Percentiles rank a stretch among this genome's conserved stretches.
phyloP scores from a whole-genome alignment of 2,329 filamentous ascomycete species.

The Trematosphaeria pertusa region DNA sequence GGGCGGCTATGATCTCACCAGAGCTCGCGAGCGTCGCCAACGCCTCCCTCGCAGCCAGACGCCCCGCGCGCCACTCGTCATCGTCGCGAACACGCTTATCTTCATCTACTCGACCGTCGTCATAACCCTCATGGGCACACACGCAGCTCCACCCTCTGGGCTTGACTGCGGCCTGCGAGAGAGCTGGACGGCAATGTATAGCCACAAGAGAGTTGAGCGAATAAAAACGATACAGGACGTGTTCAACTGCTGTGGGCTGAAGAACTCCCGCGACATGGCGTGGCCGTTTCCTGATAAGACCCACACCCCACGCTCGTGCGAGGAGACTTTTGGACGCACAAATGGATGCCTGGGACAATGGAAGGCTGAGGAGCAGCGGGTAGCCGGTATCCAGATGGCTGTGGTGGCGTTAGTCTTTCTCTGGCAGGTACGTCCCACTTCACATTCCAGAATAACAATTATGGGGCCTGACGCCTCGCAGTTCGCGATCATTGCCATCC shows the following conservation, averaged over 20 bases:
- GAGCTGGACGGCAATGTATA: conserved; percentile 64
- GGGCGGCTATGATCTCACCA: conserved; percentile 44
- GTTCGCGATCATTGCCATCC: conserved; percentile 40
- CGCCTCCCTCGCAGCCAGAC: conserved; percentile 41
- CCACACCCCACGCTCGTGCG: conserved; percentile 51
- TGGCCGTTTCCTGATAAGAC: conserved; percentile 64
- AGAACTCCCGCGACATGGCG: conserved; percentile 63
- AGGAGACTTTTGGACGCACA: conserved; percentile 54
- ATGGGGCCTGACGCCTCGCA: conserved; percentile 9
- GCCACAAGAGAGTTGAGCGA: conserved; percentile 55
- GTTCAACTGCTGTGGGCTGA: conserved; percentile 71
- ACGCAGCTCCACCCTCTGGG: conserved; percentile 47
- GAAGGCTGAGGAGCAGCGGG: conserved; percentile 61
- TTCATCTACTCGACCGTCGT: conserved; percentile 52
- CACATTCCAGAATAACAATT: neutral
- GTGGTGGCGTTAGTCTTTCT: conserved; percentile 50
- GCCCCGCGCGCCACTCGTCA: conserved; percentile 43
- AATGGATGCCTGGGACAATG: conserved; percentile 62
- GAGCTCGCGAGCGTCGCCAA: conserved; percentile 37
- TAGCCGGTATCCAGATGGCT: conserved; percentile 62
- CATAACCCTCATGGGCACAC: conserved; percentile 54
- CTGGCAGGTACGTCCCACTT: conserved; percentile 37
- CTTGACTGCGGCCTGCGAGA: conserved; percentile 63
- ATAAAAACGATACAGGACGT: conserved; percentile 70
- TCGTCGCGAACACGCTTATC: conserved; percentile 48